Percentiles rank a stretch among this genome's conserved stretches.
phyloP scores from a whole-genome alignment of 805 yeast genomes.

The Wickerhamomyces queroliae region DNA sequence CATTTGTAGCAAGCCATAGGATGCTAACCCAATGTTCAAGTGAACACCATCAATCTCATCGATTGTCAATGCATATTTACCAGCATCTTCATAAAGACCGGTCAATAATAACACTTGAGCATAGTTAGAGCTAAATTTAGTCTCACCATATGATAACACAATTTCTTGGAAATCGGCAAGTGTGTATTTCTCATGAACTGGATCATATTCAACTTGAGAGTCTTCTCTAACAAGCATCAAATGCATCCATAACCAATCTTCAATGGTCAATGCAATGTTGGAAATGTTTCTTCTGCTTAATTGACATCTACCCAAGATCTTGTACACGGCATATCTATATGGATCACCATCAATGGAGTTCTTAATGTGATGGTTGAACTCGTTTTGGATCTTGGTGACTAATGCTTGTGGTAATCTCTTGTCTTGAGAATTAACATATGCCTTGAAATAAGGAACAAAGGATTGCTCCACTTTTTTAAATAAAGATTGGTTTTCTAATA shows the following conservation, averaged over 20 bases:
- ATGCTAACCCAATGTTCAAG: conserved; percentile 73
- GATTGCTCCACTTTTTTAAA: conserved; percentile 83
- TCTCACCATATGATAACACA: conserved; percentile 66
- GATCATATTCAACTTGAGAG: conserved; percentile 34
- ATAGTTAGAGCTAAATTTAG: conserved; percentile 65
- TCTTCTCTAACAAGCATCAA: conserved; percentile 66
- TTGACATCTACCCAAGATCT: conserved; percentile 86
- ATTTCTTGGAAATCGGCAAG: conserved; percentile 69
- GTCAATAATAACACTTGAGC: conserved; percentile 66
- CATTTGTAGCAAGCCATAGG: conserved; percentile 62
- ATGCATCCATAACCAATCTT: conserved; percentile 97
- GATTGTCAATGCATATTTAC: conserved; percentile 51
- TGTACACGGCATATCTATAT: conserved; percentile 83
- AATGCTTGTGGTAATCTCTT: conserved; percentile 59
- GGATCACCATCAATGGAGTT: conserved; percentile 72
- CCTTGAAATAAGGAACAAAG: conserved; percentile 73
- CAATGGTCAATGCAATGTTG: conserved; percentile 67
- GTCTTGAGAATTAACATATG: conserved; percentile 52
- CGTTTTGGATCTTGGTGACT: conserved; percentile 64
- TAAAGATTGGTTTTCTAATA: conserved; percentile 55
- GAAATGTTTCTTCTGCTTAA: conserved; percentile 62
- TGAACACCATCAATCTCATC: conserved; percentile 88
- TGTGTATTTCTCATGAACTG: conserved; percentile 65
- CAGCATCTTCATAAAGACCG: conserved; percentile 80
- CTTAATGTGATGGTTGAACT: conserved; percentile 80